Conservation (phyloP, 495 filamentous ascomycete species). For the Hyaloscypha hepaticicola region DNA sequence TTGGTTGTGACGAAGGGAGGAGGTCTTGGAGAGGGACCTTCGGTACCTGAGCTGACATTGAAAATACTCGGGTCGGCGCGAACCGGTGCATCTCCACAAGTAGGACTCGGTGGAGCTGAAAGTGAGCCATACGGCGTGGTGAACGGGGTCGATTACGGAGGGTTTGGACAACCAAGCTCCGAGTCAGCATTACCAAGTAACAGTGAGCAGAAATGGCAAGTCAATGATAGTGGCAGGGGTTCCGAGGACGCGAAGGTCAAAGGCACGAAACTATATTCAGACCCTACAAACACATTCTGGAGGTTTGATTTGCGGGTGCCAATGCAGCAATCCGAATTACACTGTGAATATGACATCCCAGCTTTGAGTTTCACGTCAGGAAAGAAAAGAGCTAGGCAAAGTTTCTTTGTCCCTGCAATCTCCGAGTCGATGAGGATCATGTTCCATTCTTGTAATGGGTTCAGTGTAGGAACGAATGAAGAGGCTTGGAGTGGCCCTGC, state of each 20-base stretch:
- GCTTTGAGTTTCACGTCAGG: conserved; percentile 44
- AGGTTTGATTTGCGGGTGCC: conserved; percentile 64
- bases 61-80: conserved; percentile 7
- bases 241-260: conserved; percentile 12
- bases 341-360: conserved; percentile 60
- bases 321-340: conserved; percentile 52
- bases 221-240: background rate
- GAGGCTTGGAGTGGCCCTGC: conserved; percentile 77
- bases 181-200: background rate
- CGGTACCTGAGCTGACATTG: conserved; percentile 37
- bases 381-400: conserved; percentile 47
- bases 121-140: conserved; percentile 4
- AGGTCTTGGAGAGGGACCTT: conserved; percentile 46
- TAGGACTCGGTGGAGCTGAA: background rate
- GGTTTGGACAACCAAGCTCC: background rate
- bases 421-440: conserved; percentile 90
- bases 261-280: conserved; percentile 65
- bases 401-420: conserved; percentile 74
- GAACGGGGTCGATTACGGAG: conserved; percentile 23
- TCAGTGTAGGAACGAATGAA: conserved; percentile 89
- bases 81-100: background rate
- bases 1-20: conserved; percentile 73
- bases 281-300: conserved; percentile 78
- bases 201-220: background rate
- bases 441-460: conserved; percentile 96